Evolutionary conservation across 2,329 filamentous ascomycete genomes (phyloP).

Genomic region (Zopfia rhizophila): DNA sequence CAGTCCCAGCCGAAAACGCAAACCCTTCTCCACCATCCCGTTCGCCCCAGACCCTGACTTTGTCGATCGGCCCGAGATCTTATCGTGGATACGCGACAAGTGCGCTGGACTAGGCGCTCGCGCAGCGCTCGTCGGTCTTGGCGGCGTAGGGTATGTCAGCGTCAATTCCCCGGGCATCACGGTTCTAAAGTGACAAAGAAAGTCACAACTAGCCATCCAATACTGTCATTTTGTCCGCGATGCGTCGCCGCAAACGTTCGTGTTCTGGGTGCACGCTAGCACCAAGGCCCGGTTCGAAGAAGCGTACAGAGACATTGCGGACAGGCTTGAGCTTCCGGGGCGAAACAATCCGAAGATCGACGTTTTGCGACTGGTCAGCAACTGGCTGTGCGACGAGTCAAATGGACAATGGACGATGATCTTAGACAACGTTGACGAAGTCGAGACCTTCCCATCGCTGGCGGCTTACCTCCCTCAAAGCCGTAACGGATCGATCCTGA

Average conservation of each 20-base stretch:
- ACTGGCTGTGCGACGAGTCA: slow-evolving; percentile 25
- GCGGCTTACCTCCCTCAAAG: slow-evolving; percentile 21
- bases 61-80: slow-evolving; percentile 32
- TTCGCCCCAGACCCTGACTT: slow-evolving; percentile 40
- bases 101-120: slow-evolving; percentile 42
- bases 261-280: slow-evolving; percentile 9
- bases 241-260: slow-evolving; percentile 2
- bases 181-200: neutral
- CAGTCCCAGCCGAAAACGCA: too few relatives aligned
- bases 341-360: slow-evolving; percentile 6
- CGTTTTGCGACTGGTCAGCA: slow-evolving; percentile 18
- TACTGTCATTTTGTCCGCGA: slow-evolving; percentile 1
- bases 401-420: slow-evolving; percentile 29
- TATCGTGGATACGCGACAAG: slow-evolving; percentile 38
- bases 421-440: slow-evolving; percentile 33
- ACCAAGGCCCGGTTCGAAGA: slow-evolving; percentile 13
- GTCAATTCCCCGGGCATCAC: neutral
- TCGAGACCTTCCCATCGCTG: too few relatives aligned
- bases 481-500: slow-evolving; percentile 17
- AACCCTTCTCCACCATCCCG: slow-evolving; percentile 35
- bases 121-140: slow-evolving; percentile 44
- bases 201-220: slow-evolving; percentile 8
- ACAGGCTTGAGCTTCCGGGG: slow-evolving; percentile 6
- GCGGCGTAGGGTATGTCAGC: slow-evolving; percentile 11
- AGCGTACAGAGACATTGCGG: slow-evolving; percentile 5